Base-by-base conservation (phyloP, 768 basidiomycete species). In the Porphyrellus cyaneotinctus region DNA sequence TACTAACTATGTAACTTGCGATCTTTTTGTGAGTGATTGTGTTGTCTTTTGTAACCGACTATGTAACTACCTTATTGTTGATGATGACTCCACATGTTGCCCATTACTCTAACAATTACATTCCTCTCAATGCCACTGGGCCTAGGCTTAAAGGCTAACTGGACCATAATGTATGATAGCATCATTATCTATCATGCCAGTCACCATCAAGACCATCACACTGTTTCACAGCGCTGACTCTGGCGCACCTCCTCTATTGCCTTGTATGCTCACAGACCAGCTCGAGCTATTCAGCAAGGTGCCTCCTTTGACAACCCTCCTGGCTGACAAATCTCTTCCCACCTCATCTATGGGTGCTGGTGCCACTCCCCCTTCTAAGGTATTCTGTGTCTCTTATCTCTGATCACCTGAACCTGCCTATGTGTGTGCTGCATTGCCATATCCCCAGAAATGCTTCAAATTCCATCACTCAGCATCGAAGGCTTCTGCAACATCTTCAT, bases 251-350 rank as follows among this genome's bases (percentile, higher is more conserved):
- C 53, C 39, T 0, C 49, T 46, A 1, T 37, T 39, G 7, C 30
- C 37, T 18, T 36, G 26, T 18, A 46, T 47, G 36, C 43, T 48
- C 17, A 50, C 36, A 2, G 43, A 56, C 39, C 53, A 51, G n/a
- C 39, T 43, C 0, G 48, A 54, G n/a, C 17, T 51, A 0, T 49
- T 26, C 14, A 41, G 54, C 12, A 31, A 48, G 12, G 7, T 6
- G 3, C 23, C 6, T 43, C 17, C 13, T 20, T 32, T 43, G 3
- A 10, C 41, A 5, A 28, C 23, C 26, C 43, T 53, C 17, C 51
- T 49, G 10, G 47, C 22, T 17, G 24, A 49, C 7, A 37, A 57
- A 9, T 14, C 32, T 18, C 56, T 49, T 0, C 32, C 37, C 11
- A 6, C 18, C 32, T 22, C 15, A 15, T 10, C n/a, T 36, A 22